Evolutionary conservation across 2,329 filamentous ascomycete genomes (phyloP), one percentile per base, ranked within the genome.

Genomic region (Botrytis sinoallii): DNA sequence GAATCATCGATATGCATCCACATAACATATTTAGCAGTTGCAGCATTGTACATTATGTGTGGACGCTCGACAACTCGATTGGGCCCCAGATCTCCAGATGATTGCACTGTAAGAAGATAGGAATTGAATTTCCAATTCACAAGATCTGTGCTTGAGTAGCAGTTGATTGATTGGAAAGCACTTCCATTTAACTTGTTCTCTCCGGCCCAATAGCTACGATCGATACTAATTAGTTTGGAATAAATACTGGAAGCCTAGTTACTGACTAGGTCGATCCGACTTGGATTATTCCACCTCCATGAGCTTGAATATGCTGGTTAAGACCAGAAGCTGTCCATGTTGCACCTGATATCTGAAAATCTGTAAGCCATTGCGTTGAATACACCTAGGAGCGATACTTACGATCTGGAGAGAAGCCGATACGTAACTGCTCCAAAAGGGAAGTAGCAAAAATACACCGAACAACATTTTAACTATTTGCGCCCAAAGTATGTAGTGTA

Each of bases 151-250:
- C 88, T 90, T 0, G 87, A 88, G 80, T 92, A 92, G 82, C 90
- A 92, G 80, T 91, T 92, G 77, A 92, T 84, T 70, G 89, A 89
- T 74, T 88, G 86, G 80, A 92, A 92, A 0, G 84, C 81, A 1
- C 84, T 85, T 38, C 90, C 89, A n/a, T 87, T 82, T 1, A 88
- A 87, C 80, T 92, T 92, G 82, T 92, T 90, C 80, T 93, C 91
- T 25, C 91, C 91, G 48, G 92, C 87, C 82, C 90, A 86, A 57
- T 68, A 68, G 55, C 66, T 68, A n/a, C 10, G 25, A 42, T 32
- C 22, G 9, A 22, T 42, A 18, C 18, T 5, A 35, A 52, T 68
- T 42, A 57, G 48, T 32, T 29, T 68, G 3, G 5, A 32, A 29
- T 57, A 8, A 32, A 12, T 6, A n/a, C 18, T 57, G 22, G 25